Conservation (phyloP, 176 grass and related monocot genomes). For the Hsuehochloa calcarea region DNA sequence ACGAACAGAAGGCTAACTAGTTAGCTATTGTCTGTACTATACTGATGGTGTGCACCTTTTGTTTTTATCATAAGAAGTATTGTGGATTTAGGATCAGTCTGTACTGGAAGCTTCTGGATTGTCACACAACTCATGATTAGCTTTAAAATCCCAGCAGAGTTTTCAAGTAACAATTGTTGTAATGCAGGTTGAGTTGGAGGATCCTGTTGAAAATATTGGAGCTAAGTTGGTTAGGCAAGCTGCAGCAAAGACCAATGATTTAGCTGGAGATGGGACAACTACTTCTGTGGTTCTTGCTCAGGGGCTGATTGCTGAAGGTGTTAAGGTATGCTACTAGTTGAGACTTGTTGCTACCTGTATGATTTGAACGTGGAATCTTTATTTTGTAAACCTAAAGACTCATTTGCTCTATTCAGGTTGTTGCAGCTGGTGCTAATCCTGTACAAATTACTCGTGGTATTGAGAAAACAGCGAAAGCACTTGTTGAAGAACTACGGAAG, state of each 20-base stretch:
- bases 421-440: slow-evolving; percentile 94
- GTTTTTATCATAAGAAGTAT: background rate
- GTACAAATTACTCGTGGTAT: slow-evolving; percentile 96
- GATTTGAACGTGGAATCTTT: background rate
- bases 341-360: background rate
- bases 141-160: background rate
- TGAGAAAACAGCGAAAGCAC: slow-evolving; percentile 85
- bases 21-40: background rate
- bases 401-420: slow-evolving; percentile 54
- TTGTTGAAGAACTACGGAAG: slow-evolving; percentile 72
- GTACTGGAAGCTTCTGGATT: background rate
- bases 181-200: slow-evolving; percentile 83
- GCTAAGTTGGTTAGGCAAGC: slow-evolving; percentile 97
- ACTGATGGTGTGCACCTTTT: background rate
- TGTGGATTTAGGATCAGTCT: background rate
- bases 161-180: slow-evolving; percentile 13
- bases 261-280: slow-evolving; percentile 93
- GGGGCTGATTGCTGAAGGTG: slow-evolving; percentile 91
- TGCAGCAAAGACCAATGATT: slow-evolving; percentile 93
- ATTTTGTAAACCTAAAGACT: background rate
- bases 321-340: slow-evolving; percentile 53
- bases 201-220: slow-evolving; percentile 96
- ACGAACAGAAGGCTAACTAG: background rate
- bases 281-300: slow-evolving; percentile 98
- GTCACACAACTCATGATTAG: background rate